Base-by-base conservation (phyloP, 176 grass and related monocot species). In the Neostapfia colusana region DNA sequence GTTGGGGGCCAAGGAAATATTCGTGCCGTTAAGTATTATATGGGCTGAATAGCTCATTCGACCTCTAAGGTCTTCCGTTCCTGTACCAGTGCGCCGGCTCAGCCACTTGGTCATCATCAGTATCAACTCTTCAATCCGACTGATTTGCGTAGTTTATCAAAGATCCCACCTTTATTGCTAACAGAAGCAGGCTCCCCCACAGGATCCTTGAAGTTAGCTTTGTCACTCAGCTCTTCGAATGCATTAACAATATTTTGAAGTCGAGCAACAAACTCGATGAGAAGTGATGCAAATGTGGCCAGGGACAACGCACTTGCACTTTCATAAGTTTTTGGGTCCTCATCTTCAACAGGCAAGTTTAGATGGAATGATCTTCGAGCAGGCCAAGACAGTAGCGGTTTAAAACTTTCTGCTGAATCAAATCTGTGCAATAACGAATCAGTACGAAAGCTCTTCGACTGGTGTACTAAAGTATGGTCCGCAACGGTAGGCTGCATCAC, bases 221-320 rank as follows among this genome's bases (percentile, higher is more conserved):
- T 87, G 21, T 86, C 74, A 65, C 96, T 95, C 67, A 99, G 79
- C 66, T 99, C 92, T 39, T 95, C 77, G 53, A 95, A 95, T 65
- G 96, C 85, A 46, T 99, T 84, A 62, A 99, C 96, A 79, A 95
- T 67, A 74, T 99, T 99, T 42, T 99, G 92, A 67, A 99, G 75
- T 57, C 95, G 74, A 37, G 92, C 92, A 66, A 99, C 92, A 78
- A 95, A 99, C 66, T 99, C 87, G 20, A 99, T 99, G 42, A 95
- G 85, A 82, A 95, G 95, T 0, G 92, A 99, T 69, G 95, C 41
- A 62, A 99, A 99, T 61, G 95, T 99, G 36, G 92, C 95, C 65
- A 99, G 58, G 18, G 95, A 95, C 89, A 95, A 80, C 34, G 95
- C 89, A 86, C 92, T 99, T 49, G 96, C 92, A 76, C 96, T 99